Base-by-base conservation (phyloP, 1,139 yeast species). In the Magnusiomyces ingens region DNA sequence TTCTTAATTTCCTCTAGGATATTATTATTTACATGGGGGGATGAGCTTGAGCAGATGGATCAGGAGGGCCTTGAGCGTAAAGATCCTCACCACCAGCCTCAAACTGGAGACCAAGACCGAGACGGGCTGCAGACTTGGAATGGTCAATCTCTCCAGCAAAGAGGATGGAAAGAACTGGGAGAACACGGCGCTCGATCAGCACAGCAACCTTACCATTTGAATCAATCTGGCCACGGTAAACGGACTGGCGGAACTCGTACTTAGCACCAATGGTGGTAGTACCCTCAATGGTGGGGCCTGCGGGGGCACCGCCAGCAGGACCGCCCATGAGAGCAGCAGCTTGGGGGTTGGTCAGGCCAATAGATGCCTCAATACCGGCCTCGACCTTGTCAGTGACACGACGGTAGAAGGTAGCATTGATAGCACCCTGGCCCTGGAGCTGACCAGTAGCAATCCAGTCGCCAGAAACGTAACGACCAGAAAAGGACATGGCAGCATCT, bases 141-240 rank as follows among this genome's bases (percentile, higher is more conserved):
- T 94, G 98, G 72, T 93, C 98, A 62, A 93, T 82, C 73, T 93
- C 96, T 75, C 96, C 97, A 59, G 90, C 84, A 76, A 93, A 90
- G 66, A 89, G 76, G 57, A 93, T 78, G 38, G 96, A 85, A 58
- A 91, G 84, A 51, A 95, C 89, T 65, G 98, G 98, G 66, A 91
- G 78, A 55, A 94, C 83, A 71, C 96, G 85, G 77, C 90, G 90
- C 76, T 93, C 99, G 70, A 93, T 77, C 75, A 89, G 84, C 63
- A 93, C 89, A 56, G 87, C 79, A 55, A 93, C 95, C 75, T 88
- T 90, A 72, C 99, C 99, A 58, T 79, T 77, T 53, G 95, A 82
- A 73, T 91, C 97, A 59, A 93, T 69, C 73, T 91, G 96, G 66
- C 98, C 98, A 73, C 99, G 84, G 81, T 89, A 90, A 55, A 89